Evolutionary conservation across 345 rosid species (phyloP).

Genomic region (Crucihimalaya himalaica): DNA sequence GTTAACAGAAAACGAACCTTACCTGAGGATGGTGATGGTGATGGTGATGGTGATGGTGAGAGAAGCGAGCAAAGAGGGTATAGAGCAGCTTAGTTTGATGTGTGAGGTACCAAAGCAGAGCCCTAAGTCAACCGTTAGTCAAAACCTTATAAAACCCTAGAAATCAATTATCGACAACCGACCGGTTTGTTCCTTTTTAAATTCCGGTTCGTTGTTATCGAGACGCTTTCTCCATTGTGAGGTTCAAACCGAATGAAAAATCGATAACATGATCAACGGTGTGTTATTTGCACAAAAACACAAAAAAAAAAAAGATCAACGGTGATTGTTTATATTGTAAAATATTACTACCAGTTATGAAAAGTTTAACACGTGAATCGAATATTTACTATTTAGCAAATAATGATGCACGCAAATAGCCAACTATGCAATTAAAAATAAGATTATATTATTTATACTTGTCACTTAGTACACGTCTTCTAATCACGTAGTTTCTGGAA

Average conservation of each 20-base stretch:
- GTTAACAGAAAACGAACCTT: slow-evolving; percentile 25
- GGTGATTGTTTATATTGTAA: too few species aligned
- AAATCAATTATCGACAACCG: neutral
- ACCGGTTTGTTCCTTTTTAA: slow-evolving; percentile 3
- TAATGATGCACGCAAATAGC: slow-evolving; percentile 23
- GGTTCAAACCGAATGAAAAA: neutral
- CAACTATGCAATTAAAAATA: slow-evolving; percentile 14
- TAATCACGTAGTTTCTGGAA: slow-evolving; percentile 16
- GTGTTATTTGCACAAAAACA: too few species aligned
- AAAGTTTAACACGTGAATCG: slow-evolving; percentile 18
- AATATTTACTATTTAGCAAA: slow-evolving; percentile 21
- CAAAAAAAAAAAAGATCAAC: too few species aligned
- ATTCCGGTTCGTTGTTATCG: slow-evolving; percentile 7
- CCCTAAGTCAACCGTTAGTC: slow-evolving; percentile 5
- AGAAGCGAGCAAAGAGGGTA: slow-evolving; percentile 9
- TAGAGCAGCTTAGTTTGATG: neutral
- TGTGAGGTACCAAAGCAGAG: slow-evolving; percentile 11
- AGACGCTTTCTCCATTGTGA: neutral
- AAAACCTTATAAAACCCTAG: slow-evolving; percentile 34
- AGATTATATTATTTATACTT: slow-evolving; percentile 8
- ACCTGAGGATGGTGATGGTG: slow-evolving; percentile 26
- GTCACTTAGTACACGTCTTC: slow-evolving; percentile 31
- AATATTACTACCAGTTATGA: too few species aligned
- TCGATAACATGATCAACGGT: too few species aligned
- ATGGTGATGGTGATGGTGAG: too few species aligned